Conservation (phyloP, 2,329 filamentous ascomycete genomes). For the Aureobasidium sp. region DNA sequence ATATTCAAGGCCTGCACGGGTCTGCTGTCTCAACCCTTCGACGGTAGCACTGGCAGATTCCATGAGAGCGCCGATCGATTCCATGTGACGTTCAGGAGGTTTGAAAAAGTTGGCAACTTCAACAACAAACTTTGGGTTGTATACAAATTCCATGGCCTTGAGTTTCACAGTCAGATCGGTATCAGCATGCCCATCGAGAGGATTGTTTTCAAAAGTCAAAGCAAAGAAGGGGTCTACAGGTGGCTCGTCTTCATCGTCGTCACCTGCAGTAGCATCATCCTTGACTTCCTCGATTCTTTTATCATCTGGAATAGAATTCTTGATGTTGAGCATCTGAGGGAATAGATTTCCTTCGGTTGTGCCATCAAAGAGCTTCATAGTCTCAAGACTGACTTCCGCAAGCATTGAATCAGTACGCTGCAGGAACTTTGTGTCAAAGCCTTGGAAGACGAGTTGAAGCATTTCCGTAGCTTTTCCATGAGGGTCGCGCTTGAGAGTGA, state of each 20-base stretch:
- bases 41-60: constrained; percentile 93
- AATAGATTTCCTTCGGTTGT: constrained; percentile 87
- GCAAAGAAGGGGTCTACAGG: constrained; percentile 78
- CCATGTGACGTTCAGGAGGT: constrained; percentile 94
- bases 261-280: constrained; percentile 36
- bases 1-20: constrained; percentile 89
- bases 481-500: constrained; percentile 81
- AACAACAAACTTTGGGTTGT: constrained; percentile 89
- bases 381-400: constrained; percentile 81
- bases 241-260: constrained; percentile 40
- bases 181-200: constrained; percentile 85
- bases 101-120: constrained; percentile 93
- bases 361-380: constrained; percentile 89
- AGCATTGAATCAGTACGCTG: constrained; percentile 88
- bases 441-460: constrained; percentile 86
- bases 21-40: constrained; percentile 90
- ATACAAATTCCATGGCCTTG: constrained; percentile 93
- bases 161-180: constrained; percentile 83
- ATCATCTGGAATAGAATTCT: constrained; percentile 57
- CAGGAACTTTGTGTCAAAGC: constrained; percentile 83
- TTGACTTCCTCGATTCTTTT: constrained; percentile 43
- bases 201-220: constrained; percentile 88
- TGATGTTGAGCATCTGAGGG: constrained; percentile 91
- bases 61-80: constrained; percentile 92
- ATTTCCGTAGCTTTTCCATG: constrained; percentile 74